Percentiles rank a stretch among this genome's conserved stretches.
These are phyloP conservation scores for Escallonia herrerae DNA, from an alignment of 129 eudicot species.

Conservation along the genomic window DNA sequence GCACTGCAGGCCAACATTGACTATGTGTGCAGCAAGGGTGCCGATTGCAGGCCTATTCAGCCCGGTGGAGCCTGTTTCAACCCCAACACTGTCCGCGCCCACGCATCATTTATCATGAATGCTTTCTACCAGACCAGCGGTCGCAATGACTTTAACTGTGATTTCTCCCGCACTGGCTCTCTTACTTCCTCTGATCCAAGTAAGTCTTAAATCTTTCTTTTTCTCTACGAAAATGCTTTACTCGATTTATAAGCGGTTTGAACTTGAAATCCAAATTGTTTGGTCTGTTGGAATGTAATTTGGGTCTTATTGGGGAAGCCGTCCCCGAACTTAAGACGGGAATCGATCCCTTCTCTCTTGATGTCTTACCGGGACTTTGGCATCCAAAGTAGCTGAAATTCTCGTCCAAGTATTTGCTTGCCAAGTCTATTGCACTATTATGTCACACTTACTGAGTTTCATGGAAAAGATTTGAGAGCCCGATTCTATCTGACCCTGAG, in stretches of 20 bases:
- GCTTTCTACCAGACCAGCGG: conserved; percentile 68
- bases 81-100: conserved; percentile 55
- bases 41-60: conserved; percentile 66
- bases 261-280: neutral
- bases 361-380: too few relatives aligned
- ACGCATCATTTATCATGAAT: conserved; percentile 73
- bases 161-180: conserved; percentile 56
- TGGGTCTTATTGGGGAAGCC: too few relatives aligned
- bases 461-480: too few relatives aligned
- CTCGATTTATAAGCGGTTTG: neutral
- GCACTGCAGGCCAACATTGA: conserved; percentile 59
- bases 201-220: conserved; percentile 14
- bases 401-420: too few relatives aligned
- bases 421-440: too few relatives aligned
- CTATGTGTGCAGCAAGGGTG: conserved; percentile 78
- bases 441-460: too few relatives aligned
- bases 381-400: too few relatives aligned
- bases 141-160: conserved; percentile 60
- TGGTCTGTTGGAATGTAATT: neutral
- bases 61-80: conserved; percentile 71
- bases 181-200: conserved; percentile 64
- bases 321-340: too few relatives aligned
- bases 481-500: too few relatives aligned
- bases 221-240: neutral
- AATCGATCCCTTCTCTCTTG: too few relatives aligned